Conservation (phyloP, 805 yeast genomes). For the Metschnikowia koreensis region DNA sequence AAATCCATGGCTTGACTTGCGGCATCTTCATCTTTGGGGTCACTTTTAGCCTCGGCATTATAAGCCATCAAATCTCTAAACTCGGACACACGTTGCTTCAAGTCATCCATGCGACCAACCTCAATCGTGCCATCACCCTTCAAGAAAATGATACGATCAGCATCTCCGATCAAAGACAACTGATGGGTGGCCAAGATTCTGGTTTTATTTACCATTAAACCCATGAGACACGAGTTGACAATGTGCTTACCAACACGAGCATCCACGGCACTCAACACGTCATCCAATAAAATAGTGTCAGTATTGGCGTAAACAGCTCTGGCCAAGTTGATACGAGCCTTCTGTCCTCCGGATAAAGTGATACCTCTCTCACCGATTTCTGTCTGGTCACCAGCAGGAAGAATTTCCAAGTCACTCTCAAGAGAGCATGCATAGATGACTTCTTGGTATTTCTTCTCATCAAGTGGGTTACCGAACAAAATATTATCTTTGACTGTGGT, state of each 20-base stretch:
- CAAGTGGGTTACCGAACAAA: constrained; percentile 58
- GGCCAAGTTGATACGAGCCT: constrained; percentile 77
- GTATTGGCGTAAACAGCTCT: constrained; percentile 71
- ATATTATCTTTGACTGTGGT: constrained; percentile 76
- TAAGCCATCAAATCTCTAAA: constrained; percentile 44
- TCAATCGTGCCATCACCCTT: constrained; percentile 62
- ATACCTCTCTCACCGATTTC: constrained; percentile 87
- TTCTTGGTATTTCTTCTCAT: constrained; percentile 48
- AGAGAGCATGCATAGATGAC: constrained; percentile 70
- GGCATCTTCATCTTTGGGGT: constrained; percentile 21
- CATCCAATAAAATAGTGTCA: constrained; percentile 71
- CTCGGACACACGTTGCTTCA: constrained; percentile 37
- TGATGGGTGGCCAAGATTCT: constrained; percentile 84
- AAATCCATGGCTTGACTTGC: constrained; percentile 12
- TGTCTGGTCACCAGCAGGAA: constrained; percentile 74
- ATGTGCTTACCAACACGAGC: constrained; percentile 84
- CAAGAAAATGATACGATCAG: constrained; percentile 68
- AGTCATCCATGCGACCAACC: constrained; percentile 58
- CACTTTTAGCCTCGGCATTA: constrained; percentile 25
- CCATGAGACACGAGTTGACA: constrained; percentile 65
- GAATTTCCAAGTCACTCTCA: constrained; percentile 57
- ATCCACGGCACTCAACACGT: constrained; percentile 81
- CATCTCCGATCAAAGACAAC: constrained; percentile 63
- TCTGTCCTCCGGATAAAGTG: constrained; percentile 86
- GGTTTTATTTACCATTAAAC: constrained; percentile 56